phyloP scores from a whole-genome alignment of 768 basidiomycete genomes.

The Mycena capillaripes region DNA sequence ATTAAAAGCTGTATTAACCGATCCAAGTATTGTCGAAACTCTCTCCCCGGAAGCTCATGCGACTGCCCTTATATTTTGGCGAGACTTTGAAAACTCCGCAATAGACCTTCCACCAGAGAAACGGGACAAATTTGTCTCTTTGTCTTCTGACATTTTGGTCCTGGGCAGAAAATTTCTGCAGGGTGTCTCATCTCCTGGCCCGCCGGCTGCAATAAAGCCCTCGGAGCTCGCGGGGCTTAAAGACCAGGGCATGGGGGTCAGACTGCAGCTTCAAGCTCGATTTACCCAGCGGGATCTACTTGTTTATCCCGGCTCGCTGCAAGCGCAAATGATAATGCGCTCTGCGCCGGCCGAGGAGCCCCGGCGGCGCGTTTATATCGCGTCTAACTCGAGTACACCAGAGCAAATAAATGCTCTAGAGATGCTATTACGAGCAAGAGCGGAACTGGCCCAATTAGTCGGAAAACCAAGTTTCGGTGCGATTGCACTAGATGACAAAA shows the following conservation, averaged over 20 bases:
- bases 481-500: conserved; percentile 93
- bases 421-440: conserved; percentile 78
- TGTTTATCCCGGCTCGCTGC: conserved; percentile 88
- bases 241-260: conserved; percentile 82
- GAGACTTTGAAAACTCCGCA: conserved; percentile 98
- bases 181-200: conserved; percentile 72
- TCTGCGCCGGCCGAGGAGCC: conserved; percentile 90
- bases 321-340: conserved; percentile 94
- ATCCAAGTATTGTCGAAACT: conserved; percentile 74
- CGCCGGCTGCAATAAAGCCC: conserved; percentile 77
- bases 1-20: conserved; percentile 76
- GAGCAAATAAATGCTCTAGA: conserved; percentile 87
- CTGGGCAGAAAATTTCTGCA: conserved; percentile 90
- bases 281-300: conserved; percentile 82
- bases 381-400: conserved; percentile 80
- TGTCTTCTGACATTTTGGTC: conserved; percentile 90
- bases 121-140: conserved; percentile 85
- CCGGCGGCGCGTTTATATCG: conserved; percentile 85
- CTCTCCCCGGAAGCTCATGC: conserved; percentile 83
- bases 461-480: conserved; percentile 90
- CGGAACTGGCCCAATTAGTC: conserved; percentile 86
- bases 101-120: conserved; percentile 87
- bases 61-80: conserved; percentile 94
- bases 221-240: conserved; percentile 81
- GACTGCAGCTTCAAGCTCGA: conserved; percentile 80